Percentiles rank a stretch among this genome's conserved stretches.
These are phyloP conservation scores for Penicillium subrubescens DNA, from an alignment of 495 filamentous ascomycete species.

Conservation along the genomic window DNA sequence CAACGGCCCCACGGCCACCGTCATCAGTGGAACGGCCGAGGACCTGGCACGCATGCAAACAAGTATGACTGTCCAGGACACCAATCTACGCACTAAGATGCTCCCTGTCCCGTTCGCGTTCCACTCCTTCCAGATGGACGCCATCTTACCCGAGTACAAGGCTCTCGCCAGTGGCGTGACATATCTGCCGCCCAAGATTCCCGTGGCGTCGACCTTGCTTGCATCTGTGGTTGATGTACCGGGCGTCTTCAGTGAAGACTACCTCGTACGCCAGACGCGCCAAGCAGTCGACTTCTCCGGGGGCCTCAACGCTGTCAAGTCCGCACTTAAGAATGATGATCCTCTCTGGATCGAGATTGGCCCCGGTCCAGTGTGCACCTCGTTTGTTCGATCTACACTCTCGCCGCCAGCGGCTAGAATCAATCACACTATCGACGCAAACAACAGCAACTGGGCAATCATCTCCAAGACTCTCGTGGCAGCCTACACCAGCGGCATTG, in stretches of 20 bases:
- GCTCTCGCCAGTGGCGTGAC: neutral
- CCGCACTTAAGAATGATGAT: neutral
- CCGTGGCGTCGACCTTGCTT: neutral
- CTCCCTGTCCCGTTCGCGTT: constrained; percentile 57
- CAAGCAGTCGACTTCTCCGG: neutral
- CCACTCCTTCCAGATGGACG: constrained; percentile 70
- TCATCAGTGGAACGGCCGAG: neutral
- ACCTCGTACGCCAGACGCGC: neutral
- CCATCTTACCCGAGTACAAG: constrained; percentile 58
- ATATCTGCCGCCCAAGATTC: neutral
- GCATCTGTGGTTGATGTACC: neutral
- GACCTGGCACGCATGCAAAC: no score
- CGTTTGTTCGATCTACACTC: neutral
- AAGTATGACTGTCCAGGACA: neutral
- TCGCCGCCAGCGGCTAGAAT: neutral
- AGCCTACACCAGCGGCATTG: neutral
- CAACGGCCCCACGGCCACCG: neutral
- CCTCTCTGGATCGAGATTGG: constrained; percentile 3
- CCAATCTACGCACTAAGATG: neutral
- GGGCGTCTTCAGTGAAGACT: neutral
- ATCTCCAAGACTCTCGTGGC: neutral
- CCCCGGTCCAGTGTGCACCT: neutral
- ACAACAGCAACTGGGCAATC: neutral
- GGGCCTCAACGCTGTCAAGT: neutral
- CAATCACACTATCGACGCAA: no score